Base-by-base conservation (phyloP, 306 rosid species). In the Lathyrus sativus region DNA sequence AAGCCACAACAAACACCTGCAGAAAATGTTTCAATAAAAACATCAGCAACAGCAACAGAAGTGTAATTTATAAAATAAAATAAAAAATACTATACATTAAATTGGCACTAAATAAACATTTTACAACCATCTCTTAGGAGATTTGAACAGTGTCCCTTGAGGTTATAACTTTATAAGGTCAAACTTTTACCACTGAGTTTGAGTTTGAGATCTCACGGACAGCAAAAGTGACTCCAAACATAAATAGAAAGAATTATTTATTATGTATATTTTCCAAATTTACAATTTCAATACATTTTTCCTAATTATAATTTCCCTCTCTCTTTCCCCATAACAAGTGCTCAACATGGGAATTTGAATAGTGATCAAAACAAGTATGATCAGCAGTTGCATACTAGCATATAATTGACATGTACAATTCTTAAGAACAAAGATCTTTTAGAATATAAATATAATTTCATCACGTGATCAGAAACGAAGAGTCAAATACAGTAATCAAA, bases 1-100 rank as follows among this genome's bases (percentile, higher is more conserved):
- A 79, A 71, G 92, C 97, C 76, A 95, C 92, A 62, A 85, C 84
- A 83, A 90, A 83, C 81, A 95, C 97, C 99, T 95, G 79, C 11
- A 65, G 68, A 18, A 70, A 76, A 53, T 33, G 67, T 39, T 60
- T 12, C 29, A 9, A 31, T 33, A 4, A 41, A 64, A 70, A 44
- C 42, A 82, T 62, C 55, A 73, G 68, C 50, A 63, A 13, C 55
- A 73, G 68, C 50, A 63, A 13, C 70, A 55, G 5, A 72, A 73
- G 61, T 12, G 24, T 17, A 17, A 6, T 15, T 14, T n/a, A n/a
- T n/a, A n/a, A n/a, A n/a, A n/a, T n/a, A n/a, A 4, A n/a, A 1
- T 6, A n/a, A 48, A 7, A 15, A 6, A 6, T 48, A 48, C 7
- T 48, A 48, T 17, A 15, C 6, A 49, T 17, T 45, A 5, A n/a